Evolutionary conservation across 805 yeast genomes (phyloP).

Genomic region (Vanderwaltozyma yarrowii): DNA sequence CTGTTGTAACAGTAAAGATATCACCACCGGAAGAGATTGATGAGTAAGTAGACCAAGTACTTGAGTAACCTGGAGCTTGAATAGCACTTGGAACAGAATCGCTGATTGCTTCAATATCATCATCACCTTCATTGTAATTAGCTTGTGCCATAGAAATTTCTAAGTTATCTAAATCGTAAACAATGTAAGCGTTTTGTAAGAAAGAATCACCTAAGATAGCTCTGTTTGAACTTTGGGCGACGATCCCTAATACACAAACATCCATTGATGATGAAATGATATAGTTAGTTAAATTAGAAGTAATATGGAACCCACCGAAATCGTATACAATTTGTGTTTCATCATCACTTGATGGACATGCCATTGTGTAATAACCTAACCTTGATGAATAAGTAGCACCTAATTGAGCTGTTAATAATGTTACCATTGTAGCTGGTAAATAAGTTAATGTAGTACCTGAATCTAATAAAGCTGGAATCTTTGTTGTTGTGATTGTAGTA

Average conservation of each 20-base stretch:
- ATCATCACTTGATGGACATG: constrained; percentile 32
- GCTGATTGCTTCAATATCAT: constrained; percentile 18
- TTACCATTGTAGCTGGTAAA: constrained; percentile 32
- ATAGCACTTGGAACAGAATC: constrained; percentile 38
- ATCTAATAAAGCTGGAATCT: constrained; percentile 38
- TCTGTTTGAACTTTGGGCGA: constrained; percentile 16
- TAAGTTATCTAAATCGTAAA: constrained; percentile 42
- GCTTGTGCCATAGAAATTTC: constrained; percentile 43
- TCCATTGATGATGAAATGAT: constrained; percentile 16
- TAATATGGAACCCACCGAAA: constrained; percentile 50
- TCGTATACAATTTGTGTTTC: constrained; percentile 34
- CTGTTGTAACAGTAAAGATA: constrained; percentile 12
- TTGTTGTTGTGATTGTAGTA: constrained; percentile 17
- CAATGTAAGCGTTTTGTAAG: constrained; percentile 46
- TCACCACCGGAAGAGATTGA: constrained; percentile 21
- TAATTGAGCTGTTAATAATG: constrained; percentile 28
- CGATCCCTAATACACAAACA: constrained; percentile 37
- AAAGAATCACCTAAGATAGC: constrained; percentile 50
- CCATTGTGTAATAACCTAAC: constrained; percentile 37
- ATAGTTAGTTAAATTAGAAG: constrained; percentile 36
- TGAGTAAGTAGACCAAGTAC: constrained; percentile 31
- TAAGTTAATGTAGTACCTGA: constrained; percentile 45
- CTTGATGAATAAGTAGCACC: constrained; percentile 35
- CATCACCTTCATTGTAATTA: constrained; percentile 8
- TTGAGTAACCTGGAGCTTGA: constrained; percentile 37